Evolutionary conservation across 345 rosid species (phyloP).

Genomic region (Trapa bicornis): DNA sequence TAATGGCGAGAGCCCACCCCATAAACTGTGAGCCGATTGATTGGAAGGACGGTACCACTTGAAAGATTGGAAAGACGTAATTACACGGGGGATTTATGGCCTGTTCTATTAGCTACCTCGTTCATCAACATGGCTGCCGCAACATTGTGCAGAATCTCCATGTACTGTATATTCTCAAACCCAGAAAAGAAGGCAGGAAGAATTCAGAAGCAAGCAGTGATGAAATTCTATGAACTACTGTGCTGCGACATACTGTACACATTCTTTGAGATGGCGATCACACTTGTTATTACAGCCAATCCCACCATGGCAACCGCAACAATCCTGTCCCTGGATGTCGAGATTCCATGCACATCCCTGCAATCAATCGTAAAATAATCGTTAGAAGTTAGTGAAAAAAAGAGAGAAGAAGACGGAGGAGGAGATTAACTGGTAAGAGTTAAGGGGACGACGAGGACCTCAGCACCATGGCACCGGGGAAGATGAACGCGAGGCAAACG

Average conservation of each 20-base stretch:
- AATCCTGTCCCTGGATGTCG: conserved; percentile 26
- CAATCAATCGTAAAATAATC: not conserved
- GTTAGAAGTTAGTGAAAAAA: too few species aligned
- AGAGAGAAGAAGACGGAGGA: too few species aligned
- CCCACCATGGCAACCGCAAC: conserved; percentile 27
- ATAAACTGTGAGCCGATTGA: conserved; percentile 1
- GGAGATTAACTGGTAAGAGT: not conserved
- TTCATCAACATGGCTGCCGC: not conserved
- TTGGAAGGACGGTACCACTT: not conserved
- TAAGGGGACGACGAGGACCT: conserved; percentile 26
- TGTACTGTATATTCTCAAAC: not conserved
- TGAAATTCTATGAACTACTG: conserved; percentile 3
- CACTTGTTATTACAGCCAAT: conserved; percentile 34
- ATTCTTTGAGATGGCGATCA: conserved; percentile 38
- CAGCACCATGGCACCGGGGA: conserved; percentile 64
- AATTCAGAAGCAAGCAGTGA: not conserved
- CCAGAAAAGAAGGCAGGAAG: not conserved
- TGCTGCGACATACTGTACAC: conserved; percentile 13
- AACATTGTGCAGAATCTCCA: not conserved
- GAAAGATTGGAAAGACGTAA: too few species aligned
- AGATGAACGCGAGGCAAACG: conserved; percentile 72
- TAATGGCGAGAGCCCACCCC: not conserved
- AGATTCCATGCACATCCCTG: conserved; percentile 43
- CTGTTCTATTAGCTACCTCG: not conserved
- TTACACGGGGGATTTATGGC: too few species aligned